Conservation (phyloP, 768 basidiomycete species). For the Sarcomyxa edulis region DNA sequence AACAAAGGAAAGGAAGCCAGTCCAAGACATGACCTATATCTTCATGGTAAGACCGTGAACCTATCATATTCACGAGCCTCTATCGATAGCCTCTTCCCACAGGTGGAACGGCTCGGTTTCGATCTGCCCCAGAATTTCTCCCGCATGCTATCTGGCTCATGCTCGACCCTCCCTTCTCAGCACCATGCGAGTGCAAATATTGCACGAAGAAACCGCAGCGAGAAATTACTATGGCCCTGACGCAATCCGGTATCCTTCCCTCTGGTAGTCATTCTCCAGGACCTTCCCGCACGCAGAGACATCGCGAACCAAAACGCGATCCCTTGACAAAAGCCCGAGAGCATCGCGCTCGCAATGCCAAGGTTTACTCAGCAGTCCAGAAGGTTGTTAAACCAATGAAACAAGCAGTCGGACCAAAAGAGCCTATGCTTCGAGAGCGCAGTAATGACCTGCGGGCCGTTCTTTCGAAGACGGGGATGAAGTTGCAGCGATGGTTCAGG, state of each 20-base stretch:
- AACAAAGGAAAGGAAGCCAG: conserved; percentile 51
- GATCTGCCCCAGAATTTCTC: conserved; percentile 81
- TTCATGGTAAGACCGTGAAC: conserved; percentile 47
- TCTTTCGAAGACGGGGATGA: conserved; percentile 35
- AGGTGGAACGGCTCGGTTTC: conserved; percentile 52
- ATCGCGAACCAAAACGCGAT: conserved; percentile 1
- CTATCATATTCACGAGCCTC: not conserved
- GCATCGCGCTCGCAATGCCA: conserved; percentile 6
- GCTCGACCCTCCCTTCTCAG: conserved; percentile 40
- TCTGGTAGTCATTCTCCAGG: conserved; percentile 20
- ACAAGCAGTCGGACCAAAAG: conserved; percentile 29
- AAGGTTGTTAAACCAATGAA: conserved; percentile 22
- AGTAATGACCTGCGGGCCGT: conserved; percentile 60
- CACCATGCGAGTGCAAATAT: conserved; percentile 71
- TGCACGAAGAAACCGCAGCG: conserved; percentile 66
- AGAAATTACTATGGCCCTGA: conserved; percentile 61
- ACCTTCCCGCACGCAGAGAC: conserved; percentile 12
- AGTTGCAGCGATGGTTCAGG: conserved; percentile 57
- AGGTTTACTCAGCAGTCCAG: conserved; percentile 36
- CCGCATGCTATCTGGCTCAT: conserved; percentile 82
- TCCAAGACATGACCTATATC: conserved; percentile 73
- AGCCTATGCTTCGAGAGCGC: conserved; percentile 55
- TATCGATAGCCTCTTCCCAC: conserved; percentile 9
- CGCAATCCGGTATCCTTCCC: conserved; percentile 30
- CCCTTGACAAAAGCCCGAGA: conserved; percentile 2